Base-by-base conservation (phyloP, 371 early-diverging fungal species). In the Dentiscutata heterogama region DNA sequence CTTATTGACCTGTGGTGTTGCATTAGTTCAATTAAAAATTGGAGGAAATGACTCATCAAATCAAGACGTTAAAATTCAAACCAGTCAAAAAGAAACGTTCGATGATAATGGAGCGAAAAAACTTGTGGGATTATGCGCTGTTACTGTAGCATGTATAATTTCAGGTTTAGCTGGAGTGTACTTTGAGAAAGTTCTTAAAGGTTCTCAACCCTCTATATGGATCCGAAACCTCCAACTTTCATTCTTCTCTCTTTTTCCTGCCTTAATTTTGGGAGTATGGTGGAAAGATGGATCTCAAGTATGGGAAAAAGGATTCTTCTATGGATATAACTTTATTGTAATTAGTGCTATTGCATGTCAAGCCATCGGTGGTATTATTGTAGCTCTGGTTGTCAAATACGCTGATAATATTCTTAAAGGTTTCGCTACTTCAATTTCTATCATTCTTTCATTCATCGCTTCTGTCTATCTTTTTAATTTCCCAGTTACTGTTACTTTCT, bases 391-490 rank as follows among this genome's bases (percentile, higher is more conserved):
- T 0, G 97, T 98, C 72, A 96, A 96, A 88, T 96, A 97, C 84
- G 98, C 99, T 0, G 98, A 98, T 85, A 98, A 97, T 84, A 98
- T 98, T 80, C 90, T 98, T 72, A 98, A 98, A 86, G 97, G 98
- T 10, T 96, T 96, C 86, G 98, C 99, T 8, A 98, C 99, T 13
- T 96, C 96, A 76, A 92, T 98, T 80, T 95, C 97, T 64, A 98
- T 98, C 80, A 94, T 98, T 58, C 87, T 98, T 60, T 96, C 96
- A 22, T 91, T 94, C 75, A 86, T 94, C 58, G 86, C 93, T 6
- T 93, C 93, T 70, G 90, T 94, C 39, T 92, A 89, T 81, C 84
- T 97, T n/a, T 97, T 98, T 86, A 93, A 88, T 80, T 91, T 94
- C 81, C 82, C 86, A 25, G 86, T 97, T 72, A 92, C 96, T 8